Percentiles rank a stretch among this genome's conserved stretches.
Conservation (phyloP, 163 green algal species). For the Trebouxiophyceae sp. region DNA sequence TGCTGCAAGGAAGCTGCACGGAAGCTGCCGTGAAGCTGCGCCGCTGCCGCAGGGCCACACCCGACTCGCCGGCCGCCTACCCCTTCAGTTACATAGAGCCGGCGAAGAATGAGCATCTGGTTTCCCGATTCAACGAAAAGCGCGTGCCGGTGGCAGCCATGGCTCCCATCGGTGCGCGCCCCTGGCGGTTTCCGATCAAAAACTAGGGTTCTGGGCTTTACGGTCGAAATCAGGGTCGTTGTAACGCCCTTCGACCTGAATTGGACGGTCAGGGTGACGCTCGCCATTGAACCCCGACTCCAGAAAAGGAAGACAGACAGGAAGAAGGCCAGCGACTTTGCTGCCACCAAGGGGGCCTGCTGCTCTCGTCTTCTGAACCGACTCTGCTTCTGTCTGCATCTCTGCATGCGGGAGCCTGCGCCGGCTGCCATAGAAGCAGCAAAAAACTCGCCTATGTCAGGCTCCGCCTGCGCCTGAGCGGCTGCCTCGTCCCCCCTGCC, state of each 20-base stretch:
- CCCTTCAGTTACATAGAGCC: slow-evolving; percentile 82
- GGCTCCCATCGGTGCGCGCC: background rate
- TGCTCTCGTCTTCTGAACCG: background rate
- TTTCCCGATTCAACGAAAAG: background rate
- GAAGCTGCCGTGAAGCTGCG: background rate
- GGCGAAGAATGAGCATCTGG: slow-evolving; percentile 12
- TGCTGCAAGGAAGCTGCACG: too few species aligned
- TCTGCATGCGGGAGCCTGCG: background rate
- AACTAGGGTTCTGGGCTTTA: background rate
- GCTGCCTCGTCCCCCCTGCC: background rate
- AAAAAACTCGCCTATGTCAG: slow-evolving; percentile 1
- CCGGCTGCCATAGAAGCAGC: background rate
- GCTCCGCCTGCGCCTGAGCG: background rate
- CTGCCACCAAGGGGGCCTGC: background rate
- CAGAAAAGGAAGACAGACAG: too few species aligned
- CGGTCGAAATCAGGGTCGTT: background rate
- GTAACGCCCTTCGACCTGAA: too few species aligned
- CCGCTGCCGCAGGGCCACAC: background rate
- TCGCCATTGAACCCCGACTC: too few species aligned
- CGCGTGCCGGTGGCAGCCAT: background rate
- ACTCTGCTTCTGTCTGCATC: background rate
- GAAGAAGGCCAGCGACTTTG: too few species aligned
- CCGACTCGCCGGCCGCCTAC: slow-evolving; percentile 44
- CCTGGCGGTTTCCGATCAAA: background rate
- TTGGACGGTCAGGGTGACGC: too few species aligned